phyloP scores from a whole-genome alignment of 768 basidiomycete species.

The Candolleomyces aberdarensis region DNA sequence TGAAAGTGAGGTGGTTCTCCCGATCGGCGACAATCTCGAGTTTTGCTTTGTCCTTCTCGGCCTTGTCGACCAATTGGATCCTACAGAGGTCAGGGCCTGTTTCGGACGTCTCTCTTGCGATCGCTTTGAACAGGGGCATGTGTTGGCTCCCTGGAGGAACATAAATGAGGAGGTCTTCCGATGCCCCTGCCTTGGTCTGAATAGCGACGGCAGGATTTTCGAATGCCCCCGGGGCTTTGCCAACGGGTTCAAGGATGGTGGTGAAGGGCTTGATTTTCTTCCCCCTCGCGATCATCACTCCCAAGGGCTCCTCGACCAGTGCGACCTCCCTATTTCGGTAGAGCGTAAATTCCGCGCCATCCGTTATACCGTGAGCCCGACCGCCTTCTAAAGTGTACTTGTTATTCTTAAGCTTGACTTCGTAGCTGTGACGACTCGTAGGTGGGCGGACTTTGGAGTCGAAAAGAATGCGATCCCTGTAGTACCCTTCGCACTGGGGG shows the following conservation, averaged over 20 bases:
- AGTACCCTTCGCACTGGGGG: constrained; percentile 14
- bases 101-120: background rate
- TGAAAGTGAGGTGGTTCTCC: constrained; percentile 17
- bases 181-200: constrained; percentile 1
- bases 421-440: background rate
- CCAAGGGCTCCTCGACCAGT: constrained; percentile 20
- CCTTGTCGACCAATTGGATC: constrained; percentile 16
- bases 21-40: constrained; percentile 17
- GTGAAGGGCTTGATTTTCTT: constrained; percentile 20
- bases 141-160: background rate
- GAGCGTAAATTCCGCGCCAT: constrained; percentile 20
- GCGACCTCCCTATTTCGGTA: constrained; percentile 21
- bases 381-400: background rate
- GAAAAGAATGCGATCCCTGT: constrained; percentile 7
- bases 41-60: constrained; percentile 7
- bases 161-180: constrained; percentile 1
- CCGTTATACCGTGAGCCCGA: constrained; percentile 24
- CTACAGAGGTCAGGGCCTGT: background rate
- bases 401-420: background rate
- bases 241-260: constrained; percentile 4
- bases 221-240: constrained; percentile 11
- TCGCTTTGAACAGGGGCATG: constrained; percentile 1
- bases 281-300: constrained; percentile 16
- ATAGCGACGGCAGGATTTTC: constrained; percentile 7
- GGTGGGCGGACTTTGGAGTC: constrained; percentile 1